Conservation (phyloP, 495 filamentous ascomycete species). For the Xylaria sp. region DNA sequence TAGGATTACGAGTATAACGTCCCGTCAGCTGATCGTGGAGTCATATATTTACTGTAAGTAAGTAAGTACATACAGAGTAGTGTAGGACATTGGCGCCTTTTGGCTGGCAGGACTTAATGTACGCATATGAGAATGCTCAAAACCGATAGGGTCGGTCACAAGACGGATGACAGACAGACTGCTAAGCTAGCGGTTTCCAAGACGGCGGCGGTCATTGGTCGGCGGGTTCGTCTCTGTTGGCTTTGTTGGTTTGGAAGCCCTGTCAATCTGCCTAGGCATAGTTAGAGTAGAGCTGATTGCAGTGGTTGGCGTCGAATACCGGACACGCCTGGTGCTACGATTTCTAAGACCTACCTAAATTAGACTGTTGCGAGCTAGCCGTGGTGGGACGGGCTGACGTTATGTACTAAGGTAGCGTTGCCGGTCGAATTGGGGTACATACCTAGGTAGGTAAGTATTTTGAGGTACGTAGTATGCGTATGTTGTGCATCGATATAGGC, state of each 20-base stretch:
- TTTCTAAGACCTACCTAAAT: background rate
- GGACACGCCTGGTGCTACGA: too few relatives aligned
- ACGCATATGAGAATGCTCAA: background rate
- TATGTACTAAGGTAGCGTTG: background rate
- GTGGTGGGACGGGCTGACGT: background rate
- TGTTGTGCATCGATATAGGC: background rate
- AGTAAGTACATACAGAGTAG: background rate
- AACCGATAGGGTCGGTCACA: conserved; percentile 7
- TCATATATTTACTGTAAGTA: too few relatives aligned
- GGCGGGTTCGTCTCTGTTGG: background rate
- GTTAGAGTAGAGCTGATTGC: background rate
- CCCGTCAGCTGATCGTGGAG: conserved; percentile 11
- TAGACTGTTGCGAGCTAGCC: background rate
- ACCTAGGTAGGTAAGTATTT: too few relatives aligned
- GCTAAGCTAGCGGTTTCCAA: background rate
- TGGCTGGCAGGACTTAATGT: too few relatives aligned
- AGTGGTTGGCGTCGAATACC: background rate
- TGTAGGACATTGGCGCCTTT: conserved; percentile 4
- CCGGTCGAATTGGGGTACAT: background rate
- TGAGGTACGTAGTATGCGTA: too few relatives aligned
- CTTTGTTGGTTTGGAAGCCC: conserved; percentile 8
- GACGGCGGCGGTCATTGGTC: background rate
- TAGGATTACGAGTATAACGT: background rate
- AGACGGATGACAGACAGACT: background rate
- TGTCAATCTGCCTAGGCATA: too few relatives aligned